phyloP scores from a whole-genome alignment of 108 stramenopile genomes.

The Halocafeteria seosinensis region DNA sequence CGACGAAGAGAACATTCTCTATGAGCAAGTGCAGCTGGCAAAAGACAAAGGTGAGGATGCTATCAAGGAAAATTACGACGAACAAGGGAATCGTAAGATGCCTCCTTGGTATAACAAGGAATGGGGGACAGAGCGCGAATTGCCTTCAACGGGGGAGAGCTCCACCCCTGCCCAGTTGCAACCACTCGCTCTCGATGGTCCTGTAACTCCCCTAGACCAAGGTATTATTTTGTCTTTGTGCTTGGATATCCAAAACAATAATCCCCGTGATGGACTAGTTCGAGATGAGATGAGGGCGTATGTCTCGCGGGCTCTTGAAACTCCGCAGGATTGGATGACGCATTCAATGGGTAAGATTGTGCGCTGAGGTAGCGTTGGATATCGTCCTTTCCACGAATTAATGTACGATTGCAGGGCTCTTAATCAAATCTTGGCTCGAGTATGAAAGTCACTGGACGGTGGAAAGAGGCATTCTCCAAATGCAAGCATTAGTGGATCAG shows the following conservation, averaged over 20 bases:
- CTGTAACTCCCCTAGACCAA: slow-evolving; percentile 45
- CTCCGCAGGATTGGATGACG: slow-evolving; percentile 59
- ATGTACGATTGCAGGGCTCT: too few species aligned
- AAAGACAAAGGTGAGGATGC: slow-evolving; percentile 23
- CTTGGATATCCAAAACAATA: slow-evolving; percentile 78
- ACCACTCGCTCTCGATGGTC: background rate
- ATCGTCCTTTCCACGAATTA: too few species aligned
- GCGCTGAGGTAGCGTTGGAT: slow-evolving; percentile 71
- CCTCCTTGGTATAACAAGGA: background rate
- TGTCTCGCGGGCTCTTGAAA: slow-evolving; percentile 53
- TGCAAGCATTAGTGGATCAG: slow-evolving; percentile 86
- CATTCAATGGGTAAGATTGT: too few species aligned
- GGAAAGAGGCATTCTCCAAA: slow-evolving; percentile 69
- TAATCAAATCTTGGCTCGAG: slow-evolving; percentile 59
- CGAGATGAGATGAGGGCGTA: slow-evolving; percentile 87
- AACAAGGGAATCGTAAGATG: too few species aligned
- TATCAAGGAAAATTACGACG: too few species aligned
- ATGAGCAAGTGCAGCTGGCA: slow-evolving; percentile 59
- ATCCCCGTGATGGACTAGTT: slow-evolving; percentile 75
- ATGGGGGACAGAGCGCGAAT: background rate
- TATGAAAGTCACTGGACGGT: slow-evolving; percentile 28
- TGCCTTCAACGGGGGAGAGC: background rate
- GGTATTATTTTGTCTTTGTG: slow-evolving; percentile 72
- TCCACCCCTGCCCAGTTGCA: slow-evolving; percentile 13
- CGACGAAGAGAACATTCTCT: slow-evolving; percentile 60